Conservation (phyloP, 345 rosid genomes). For the Salix dunnii region DNA sequence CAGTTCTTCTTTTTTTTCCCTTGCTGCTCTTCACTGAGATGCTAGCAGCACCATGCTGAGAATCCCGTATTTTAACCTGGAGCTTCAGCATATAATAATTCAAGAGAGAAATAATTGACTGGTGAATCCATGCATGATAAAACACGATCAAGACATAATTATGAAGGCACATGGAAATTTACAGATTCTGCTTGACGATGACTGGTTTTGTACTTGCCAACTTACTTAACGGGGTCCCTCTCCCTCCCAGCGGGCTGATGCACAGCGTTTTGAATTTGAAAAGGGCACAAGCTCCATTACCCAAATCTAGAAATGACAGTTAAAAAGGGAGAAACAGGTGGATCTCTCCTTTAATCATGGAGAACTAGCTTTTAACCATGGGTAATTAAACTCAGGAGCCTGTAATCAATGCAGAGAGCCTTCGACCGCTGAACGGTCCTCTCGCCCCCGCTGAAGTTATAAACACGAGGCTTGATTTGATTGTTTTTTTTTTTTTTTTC, state of each 20-base stretch:
- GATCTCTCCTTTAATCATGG: conserved; percentile 18
- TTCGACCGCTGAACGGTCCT: conserved; percentile 8
- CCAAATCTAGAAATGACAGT: conserved; percentile 20
- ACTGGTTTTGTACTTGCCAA: conserved; percentile 17
- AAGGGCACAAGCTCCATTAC: conserved; percentile 17
- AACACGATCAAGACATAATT: neutral
- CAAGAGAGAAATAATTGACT: too few relatives aligned
- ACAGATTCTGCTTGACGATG: conserved; percentile 6
- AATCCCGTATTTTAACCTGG: too few relatives aligned
- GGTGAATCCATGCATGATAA: too few relatives aligned
- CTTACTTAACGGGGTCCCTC: conserved; percentile 7
- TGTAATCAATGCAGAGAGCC: conserved; percentile 35
- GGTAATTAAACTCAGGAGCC: conserved; percentile 31
- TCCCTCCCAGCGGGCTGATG: neutral
- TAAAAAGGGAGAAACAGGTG: conserved; percentile 7
- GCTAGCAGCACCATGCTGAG: too few relatives aligned
- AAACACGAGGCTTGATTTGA: neutral
- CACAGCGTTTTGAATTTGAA: conserved; percentile 31
- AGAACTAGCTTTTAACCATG: conserved; percentile 13
- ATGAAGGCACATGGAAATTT: neutral
- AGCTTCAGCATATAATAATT: too few relatives aligned
- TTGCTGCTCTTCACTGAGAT: too few relatives aligned
- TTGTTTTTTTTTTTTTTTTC: too few relatives aligned
- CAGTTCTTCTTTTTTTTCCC: too few relatives aligned
- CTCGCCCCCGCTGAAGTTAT: neutral